phyloP scores from a whole-genome alignment of 2,329 filamentous ascomycete genomes.

The Penicillium sp. region DNA sequence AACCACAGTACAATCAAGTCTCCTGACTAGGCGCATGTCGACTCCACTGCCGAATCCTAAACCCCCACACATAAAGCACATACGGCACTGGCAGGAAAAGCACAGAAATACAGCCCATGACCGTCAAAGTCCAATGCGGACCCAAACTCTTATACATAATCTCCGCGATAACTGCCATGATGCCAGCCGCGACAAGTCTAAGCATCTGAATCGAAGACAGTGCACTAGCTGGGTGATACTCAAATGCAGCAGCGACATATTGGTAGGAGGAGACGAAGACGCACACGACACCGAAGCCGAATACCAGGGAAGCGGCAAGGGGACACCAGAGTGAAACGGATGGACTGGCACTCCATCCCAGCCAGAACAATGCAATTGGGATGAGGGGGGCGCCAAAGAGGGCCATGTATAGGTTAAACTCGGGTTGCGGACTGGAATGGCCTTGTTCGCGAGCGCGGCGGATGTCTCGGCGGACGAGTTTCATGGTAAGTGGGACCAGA shows the following conservation, averaged over 20 bases:
- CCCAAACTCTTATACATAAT: slow-evolving; percentile 40
- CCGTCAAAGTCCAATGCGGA: slow-evolving; percentile 37
- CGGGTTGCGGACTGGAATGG: slow-evolving; percentile 43
- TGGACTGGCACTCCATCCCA: slow-evolving; percentile 49
- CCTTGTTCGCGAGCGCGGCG: slow-evolving; percentile 38
- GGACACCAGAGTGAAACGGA: slow-evolving; percentile 42
- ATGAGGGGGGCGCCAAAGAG: slow-evolving; percentile 49
- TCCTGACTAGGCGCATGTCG: slow-evolving; percentile 5
- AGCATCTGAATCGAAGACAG: slow-evolving; percentile 5
- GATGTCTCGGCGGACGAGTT: slow-evolving; percentile 41
- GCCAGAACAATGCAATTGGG: slow-evolving; percentile 53
- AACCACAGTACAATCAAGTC: not conserved
- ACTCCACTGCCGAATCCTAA: slow-evolving; percentile 14
- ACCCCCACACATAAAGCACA: slow-evolving; percentile 34
- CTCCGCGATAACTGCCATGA: slow-evolving; percentile 30
- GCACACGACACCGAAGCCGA: slow-evolving; percentile 4
- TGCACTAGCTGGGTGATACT: slow-evolving; percentile 6
- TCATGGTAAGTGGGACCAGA: slow-evolving; percentile 44
- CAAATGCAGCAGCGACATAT: slow-evolving; percentile 8
- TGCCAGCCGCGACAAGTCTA: slow-evolving; percentile 23
- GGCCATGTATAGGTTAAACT: slow-evolving; percentile 50
- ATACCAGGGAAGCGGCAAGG: not conserved
- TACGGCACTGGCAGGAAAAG: slow-evolving; percentile 43
- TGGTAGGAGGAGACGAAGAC: slow-evolving; percentile 7
- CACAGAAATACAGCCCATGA: slow-evolving; percentile 35